Evolutionary conservation across 2,329 filamentous ascomycete species (phyloP), one percentile per base, ranked within the genome.

Genomic region (Aspergillus awamori): DNA sequence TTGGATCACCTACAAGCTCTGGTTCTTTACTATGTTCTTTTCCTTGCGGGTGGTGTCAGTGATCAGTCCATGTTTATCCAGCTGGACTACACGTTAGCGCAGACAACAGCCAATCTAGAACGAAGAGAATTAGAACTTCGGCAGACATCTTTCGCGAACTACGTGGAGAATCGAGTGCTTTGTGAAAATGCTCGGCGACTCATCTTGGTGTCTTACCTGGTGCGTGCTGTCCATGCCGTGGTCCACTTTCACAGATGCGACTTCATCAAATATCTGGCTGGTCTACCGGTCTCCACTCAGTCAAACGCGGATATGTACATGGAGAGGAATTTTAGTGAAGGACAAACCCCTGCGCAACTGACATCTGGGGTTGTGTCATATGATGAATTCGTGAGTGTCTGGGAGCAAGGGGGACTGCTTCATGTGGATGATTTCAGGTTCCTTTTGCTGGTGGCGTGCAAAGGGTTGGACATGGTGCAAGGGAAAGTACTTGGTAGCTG

Each of bases 311-410:
- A 22, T 22, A 6, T 41, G 26, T 33, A 17, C 17, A 20, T 24
- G 4, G 55, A 24, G n/a, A 20, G n/a, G 17, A 13, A 2, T 4
- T n/a, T 38, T 43, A 22, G 28, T 2, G 33, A 15, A 36, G 13
- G 15, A 26, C 22, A n/a, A 20, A 36, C n/a, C 5, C 10, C 6
- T 28, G 26, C 7, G 0, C 11, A 36, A 13, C 13, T 20, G 20
- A 4, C 38, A 4, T 41, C 17, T 1, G 45, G 30, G 5, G 20
- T 59, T 3, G 38, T 59, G 15, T 55, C 58, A 0, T 59, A 59
- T 41, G 58, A 56, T 6, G 38, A 55, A 22, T 49, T 59, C 15
- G 58, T 59, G 51, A 8, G 41, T 13, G 51, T 36, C n/a, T 59
- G 58, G 58, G 60, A 47, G 5, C 26, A 26, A 13, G 58, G 53